phyloP scores from a whole-genome alignment of 2,329 filamentous ascomycete species.

The Didymella arachidicola region DNA sequence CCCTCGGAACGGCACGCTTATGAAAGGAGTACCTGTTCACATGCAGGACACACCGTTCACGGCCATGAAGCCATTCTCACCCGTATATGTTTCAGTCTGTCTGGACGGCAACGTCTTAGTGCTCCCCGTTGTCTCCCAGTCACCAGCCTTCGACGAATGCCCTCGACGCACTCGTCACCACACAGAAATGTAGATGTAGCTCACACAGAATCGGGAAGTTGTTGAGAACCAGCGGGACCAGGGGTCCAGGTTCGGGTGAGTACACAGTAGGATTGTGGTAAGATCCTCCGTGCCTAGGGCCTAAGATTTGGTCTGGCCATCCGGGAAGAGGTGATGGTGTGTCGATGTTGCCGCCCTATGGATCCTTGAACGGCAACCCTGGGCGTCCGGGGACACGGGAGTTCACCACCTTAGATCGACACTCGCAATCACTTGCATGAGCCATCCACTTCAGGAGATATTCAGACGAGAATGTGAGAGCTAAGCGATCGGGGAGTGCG shows the following conservation, averaged over 20 bases:
- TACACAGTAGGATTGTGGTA: slow-evolving; percentile 18
- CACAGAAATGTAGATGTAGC: slow-evolving; percentile 18
- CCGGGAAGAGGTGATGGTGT: slow-evolving; percentile 22
- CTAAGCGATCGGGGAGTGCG: slow-evolving; percentile 28
- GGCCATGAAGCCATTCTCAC: slow-evolving; percentile 1
- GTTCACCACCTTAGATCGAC: slow-evolving; percentile 23
- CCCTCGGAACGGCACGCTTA: slow-evolving; percentile 19
- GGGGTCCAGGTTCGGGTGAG: slow-evolving; percentile 11
- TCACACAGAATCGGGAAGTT: slow-evolving; percentile 27
- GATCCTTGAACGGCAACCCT: slow-evolving; percentile 25
- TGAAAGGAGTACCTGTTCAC: slow-evolving; percentile 18
- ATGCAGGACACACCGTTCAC: slow-evolving; percentile 20
- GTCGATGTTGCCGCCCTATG: slow-evolving; percentile 27
- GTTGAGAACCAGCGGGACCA: slow-evolving; percentile 25
- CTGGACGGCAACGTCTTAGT: slow-evolving; percentile 5
- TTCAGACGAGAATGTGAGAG: slow-evolving; percentile 17
- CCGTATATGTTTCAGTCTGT: slow-evolving; percentile 10
- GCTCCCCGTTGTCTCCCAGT: slow-evolving; percentile 7
- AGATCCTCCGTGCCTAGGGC: slow-evolving; percentile 16
- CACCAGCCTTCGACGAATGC: not conserved
- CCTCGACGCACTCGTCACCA: slow-evolving; percentile 8
- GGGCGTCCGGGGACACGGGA: slow-evolving; percentile 30
- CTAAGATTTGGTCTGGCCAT: slow-evolving; percentile 26
- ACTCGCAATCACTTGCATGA: slow-evolving; percentile 15
- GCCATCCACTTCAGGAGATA: slow-evolving; percentile 1